A percentile compares a stretch with the other conserved stretches of the same genome.
These are phyloP conservation scores for Chaetoceros tenuissimus DNA, from an alignment of 108 stramenopile genomes.

Conservation along the genomic window DNA sequence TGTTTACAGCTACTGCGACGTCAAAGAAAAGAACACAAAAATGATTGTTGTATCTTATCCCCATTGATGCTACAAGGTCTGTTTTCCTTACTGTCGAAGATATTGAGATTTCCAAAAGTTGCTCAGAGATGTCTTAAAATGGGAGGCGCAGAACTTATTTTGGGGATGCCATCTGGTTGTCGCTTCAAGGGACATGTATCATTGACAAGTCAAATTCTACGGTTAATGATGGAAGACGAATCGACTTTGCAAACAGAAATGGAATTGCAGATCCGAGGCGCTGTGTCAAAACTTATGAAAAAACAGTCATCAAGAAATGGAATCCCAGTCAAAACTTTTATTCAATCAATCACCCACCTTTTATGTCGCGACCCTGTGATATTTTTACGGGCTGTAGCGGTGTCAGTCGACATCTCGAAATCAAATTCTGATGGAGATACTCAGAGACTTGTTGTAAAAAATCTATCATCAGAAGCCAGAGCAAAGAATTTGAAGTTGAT, in stretches of 20 bases:
- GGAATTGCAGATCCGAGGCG: constrained; percentile 83
- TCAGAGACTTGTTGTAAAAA: constrained; percentile 17
- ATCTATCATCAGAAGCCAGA: constrained; percentile 36
- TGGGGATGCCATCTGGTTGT: constrained; percentile 43
- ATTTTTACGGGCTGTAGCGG: constrained; percentile 62
- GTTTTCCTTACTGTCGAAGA: constrained; percentile 60
- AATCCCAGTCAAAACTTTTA: constrained; percentile 37
- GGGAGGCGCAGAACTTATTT: constrained; percentile 68
- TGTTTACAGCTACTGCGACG: constrained; percentile 60
- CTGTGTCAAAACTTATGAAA: constrained; percentile 46
- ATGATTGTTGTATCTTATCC: constrained; percentile 24
- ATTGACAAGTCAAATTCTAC: constrained; percentile 56
- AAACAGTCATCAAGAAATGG: constrained; percentile 16
- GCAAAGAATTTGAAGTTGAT: constrained; percentile 39
- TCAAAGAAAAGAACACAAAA: constrained; percentile 15
- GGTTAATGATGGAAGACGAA: constrained; percentile 86
- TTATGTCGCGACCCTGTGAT: constrained; percentile 59
- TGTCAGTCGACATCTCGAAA: constrained; percentile 38
- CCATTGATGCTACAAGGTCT: constrained; percentile 47
- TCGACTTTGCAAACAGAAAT: constrained; percentile 74
- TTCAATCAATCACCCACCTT: constrained; percentile 50
- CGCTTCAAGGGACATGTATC: constrained; percentile 65
- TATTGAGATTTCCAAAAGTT: constrained; percentile 54
- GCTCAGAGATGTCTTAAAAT: constrained; percentile 50
- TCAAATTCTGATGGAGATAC: constrained; percentile 3